Conservation (phyloP, 495 filamentous ascomycete genomes). For the Aspergillus haitiensis region DNA sequence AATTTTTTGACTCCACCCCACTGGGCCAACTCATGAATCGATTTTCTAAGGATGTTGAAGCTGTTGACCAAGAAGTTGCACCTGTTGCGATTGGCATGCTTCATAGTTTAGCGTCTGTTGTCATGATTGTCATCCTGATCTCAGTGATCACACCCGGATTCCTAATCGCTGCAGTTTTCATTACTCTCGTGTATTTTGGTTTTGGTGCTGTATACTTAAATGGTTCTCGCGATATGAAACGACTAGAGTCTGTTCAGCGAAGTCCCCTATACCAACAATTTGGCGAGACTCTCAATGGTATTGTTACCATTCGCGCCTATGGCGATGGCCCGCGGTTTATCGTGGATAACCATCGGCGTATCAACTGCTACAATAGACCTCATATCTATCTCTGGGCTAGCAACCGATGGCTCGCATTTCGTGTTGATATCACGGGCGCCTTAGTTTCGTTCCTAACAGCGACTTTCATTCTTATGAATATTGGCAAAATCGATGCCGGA, state of each 20-base stretch:
- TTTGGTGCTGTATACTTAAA: constrained; percentile 87
- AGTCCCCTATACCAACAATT: constrained; percentile 98
- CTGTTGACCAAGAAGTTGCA: constrained; percentile 93
- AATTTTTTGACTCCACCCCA: constrained; percentile 97
- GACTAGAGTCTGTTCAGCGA: constrained; percentile 89
- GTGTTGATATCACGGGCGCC: constrained; percentile 88
- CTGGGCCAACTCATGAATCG: constrained; percentile 97
- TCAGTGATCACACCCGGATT: constrained; percentile 90
- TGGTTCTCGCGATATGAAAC: constrained; percentile 90
- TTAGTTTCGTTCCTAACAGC: constrained; percentile 93
- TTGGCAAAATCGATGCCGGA: constrained; percentile 86
- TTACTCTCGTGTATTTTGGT: constrained; percentile 75
- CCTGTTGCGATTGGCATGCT: constrained; percentile 80
- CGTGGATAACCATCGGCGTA: constrained; percentile 82
- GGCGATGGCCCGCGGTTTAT: constrained; percentile 92
- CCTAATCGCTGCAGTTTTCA: constrained; percentile 82
- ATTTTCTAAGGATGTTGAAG: constrained; percentile 96
- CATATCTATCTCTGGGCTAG: constrained; percentile 98
- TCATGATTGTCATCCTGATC: constrained; percentile 91
- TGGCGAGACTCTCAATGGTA: constrained; percentile 90
- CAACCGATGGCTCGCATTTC: constrained; percentile 93
- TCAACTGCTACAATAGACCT: constrained; percentile 88
- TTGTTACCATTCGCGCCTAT: constrained; percentile 98
- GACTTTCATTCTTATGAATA: constrained; percentile 80
- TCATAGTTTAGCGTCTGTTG: constrained; percentile 66